Conservation (phyloP, 768 basidiomycete species). For the Boletales sp. region DNA sequence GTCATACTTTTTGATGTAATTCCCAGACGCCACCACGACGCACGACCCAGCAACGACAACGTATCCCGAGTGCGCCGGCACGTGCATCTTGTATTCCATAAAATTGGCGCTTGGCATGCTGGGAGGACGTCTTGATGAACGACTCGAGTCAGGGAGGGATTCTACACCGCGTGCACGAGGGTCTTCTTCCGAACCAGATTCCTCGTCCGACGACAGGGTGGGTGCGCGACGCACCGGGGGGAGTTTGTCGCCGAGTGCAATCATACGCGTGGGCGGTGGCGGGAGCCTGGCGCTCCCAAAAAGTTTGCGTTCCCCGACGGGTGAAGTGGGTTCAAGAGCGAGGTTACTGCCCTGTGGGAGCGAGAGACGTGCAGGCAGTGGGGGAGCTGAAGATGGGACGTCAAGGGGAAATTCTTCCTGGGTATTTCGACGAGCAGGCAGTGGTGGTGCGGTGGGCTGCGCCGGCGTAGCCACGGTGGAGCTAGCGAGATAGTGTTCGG, state of each 20-base stretch:
- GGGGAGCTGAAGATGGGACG: conserved; percentile 15
- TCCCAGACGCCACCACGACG: conserved; percentile 54
- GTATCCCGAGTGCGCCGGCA: conserved; percentile 50
- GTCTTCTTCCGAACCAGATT: conserved; percentile 62
- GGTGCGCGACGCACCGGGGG: conserved; percentile 54
- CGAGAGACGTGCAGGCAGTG: conserved; percentile 36
- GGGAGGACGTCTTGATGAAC: conserved; percentile 57
- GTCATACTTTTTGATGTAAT: conserved; percentile 64
- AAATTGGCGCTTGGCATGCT: conserved; percentile 28
- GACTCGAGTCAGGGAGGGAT: conserved; percentile 63
- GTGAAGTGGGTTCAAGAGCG: conserved; percentile 19
- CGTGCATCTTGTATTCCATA: conserved; percentile 49
- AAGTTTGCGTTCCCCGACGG: conserved; percentile 23
- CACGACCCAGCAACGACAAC: conserved; percentile 54
- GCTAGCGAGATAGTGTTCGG: background rate
- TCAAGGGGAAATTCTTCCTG: conserved; percentile 11
- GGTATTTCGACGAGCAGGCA: conserved; percentile 35
- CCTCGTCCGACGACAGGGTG: conserved; percentile 46
- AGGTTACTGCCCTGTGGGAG: background rate
- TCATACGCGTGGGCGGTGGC: conserved; percentile 74
- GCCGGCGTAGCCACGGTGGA: conserved; percentile 11
- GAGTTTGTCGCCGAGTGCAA: conserved; percentile 64
- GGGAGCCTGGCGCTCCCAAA: conserved; percentile 42
- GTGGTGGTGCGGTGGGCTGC: conserved; percentile 31
- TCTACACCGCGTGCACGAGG: conserved; percentile 43